phyloP scores from a whole-genome alignment of 495 filamentous ascomycete genomes.

The Tuber brumale region DNA sequence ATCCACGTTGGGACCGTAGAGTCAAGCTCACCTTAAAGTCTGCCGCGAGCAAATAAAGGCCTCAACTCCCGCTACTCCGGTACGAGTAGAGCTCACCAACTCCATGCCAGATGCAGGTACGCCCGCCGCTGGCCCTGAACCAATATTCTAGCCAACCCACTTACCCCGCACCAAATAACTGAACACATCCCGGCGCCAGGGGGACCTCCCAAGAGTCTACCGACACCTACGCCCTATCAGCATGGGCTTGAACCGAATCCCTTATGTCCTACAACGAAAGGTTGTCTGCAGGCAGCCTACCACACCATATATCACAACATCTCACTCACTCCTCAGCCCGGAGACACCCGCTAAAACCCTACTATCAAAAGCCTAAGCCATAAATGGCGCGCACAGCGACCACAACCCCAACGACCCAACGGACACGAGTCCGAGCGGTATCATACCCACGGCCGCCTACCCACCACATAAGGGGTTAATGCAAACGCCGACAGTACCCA shows the following conservation, averaged over 20 bases:
- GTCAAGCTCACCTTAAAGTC: not conserved
- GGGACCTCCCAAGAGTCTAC: not conserved
- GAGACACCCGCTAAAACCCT: not conserved
- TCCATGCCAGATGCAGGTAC: not conserved
- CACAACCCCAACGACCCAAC: not conserved
- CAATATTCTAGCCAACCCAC: not conserved
- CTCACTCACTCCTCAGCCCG: not conserved
- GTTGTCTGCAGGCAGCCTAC: not conserved
- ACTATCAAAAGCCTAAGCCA: not conserved
- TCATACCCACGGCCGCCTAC: not conserved
- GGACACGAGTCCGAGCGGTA: not conserved
- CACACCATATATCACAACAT: not conserved
- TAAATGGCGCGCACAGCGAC: not conserved
- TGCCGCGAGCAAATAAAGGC: not conserved
- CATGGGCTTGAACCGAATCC: not conserved
- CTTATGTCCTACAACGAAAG: not conserved
- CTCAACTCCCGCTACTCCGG: not conserved
- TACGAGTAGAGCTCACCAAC: not conserved
- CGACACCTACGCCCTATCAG: not conserved
- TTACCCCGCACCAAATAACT: not conserved
- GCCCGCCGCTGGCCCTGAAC: not conserved
- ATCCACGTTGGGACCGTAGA: not conserved
- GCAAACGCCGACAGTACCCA: not conserved
- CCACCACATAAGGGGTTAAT: not conserved
- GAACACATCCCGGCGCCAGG: not conserved